A percentile compares a stretch with the other conserved stretches of the same genome.
These are phyloP conservation scores for Populus ilicifolia DNA, from an alignment of 345 rosid genomes.

Conservation along the genomic window DNA sequence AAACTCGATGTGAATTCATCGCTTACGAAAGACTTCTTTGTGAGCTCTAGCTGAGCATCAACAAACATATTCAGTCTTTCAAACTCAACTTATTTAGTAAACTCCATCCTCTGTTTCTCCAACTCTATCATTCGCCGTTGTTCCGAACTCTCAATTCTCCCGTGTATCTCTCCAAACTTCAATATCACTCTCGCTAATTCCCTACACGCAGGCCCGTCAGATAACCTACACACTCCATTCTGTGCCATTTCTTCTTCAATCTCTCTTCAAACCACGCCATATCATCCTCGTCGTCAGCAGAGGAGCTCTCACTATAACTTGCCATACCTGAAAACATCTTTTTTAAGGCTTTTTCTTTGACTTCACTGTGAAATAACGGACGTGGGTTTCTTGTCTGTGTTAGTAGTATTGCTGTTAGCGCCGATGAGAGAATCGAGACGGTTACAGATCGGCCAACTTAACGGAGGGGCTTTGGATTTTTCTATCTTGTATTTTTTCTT, in stretches of 20 bases:
- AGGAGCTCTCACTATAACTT: constrained; percentile 7
- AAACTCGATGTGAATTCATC: neutral
- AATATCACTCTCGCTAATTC: constrained; percentile 24
- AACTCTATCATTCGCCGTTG: constrained; percentile 25
- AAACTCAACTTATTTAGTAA: constrained; percentile 29
- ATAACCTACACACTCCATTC: constrained; percentile 20
- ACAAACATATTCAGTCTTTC: constrained; percentile 20
- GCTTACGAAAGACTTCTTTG: neutral
- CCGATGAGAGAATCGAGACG: constrained; percentile 25
- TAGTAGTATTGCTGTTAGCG: neutral
- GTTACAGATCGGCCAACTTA: constrained; percentile 27
- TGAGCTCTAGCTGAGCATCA: constrained; percentile 17
- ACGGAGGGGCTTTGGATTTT: constrained; percentile 19
- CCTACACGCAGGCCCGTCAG: constrained; percentile 22
- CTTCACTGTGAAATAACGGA: constrained; percentile 1
- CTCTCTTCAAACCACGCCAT: constrained; percentile 19
- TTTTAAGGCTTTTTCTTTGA: neutral
- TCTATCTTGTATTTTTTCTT: constrained; percentile 19
- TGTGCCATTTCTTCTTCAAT: constrained; percentile 16
- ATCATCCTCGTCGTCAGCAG: neutral
- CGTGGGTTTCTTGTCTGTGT: neutral
- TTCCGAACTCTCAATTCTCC: constrained; percentile 21
- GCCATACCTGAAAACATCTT: neutral
- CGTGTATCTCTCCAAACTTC: constrained; percentile 27
- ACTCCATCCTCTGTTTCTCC: constrained; percentile 32